Percentiles rank a stretch among this genome's conserved stretches.
These are phyloP conservation scores for Plasmodium gonderi DNA, from an alignment of 169 alveolate genomes.

Conservation along the genomic window DNA sequence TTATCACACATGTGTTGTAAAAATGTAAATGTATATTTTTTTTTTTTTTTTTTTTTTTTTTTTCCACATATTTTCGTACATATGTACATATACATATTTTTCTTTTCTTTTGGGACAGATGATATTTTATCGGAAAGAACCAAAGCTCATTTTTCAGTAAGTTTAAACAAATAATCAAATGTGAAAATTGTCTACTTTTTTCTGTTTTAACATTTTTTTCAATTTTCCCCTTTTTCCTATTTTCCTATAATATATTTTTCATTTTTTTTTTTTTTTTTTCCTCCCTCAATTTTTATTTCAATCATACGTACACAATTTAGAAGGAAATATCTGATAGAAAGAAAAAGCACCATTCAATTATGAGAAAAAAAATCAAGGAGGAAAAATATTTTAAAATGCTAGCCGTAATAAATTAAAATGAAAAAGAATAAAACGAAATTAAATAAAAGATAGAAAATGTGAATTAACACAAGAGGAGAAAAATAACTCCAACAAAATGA, in stretches of 20 bases:
- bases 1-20: neutral
- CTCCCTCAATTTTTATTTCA: neutral
- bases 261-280: neutral
- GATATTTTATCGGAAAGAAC: constrained; percentile 43
- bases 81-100: neutral
- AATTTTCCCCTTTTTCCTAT: neutral
- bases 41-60: neutral
- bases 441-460: too few relatives aligned
- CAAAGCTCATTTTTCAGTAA: constrained; percentile 45
- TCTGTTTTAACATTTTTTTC: neutral
- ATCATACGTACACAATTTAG: neutral
- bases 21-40: neutral
- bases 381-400: constrained; percentile 37
- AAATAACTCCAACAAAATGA: neutral
- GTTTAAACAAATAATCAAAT: neutral
- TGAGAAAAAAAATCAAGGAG: constrained; percentile 56
- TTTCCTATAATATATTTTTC: neutral
- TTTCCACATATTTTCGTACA: too few relatives aligned
- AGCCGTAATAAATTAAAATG: constrained; percentile 45
- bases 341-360: constrained; percentile 12
- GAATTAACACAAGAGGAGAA: neutral
- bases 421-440: neutral
- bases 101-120: constrained; percentile 10
- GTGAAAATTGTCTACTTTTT: neutral
- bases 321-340: constrained; percentile 57